Conservation (phyloP, 306 rosid genomes). For the Medicago truncatula region MtrunA17r5.0-ANR NC_053044.1:3919501-3920000, state of each 20-base stretch:
- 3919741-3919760: neutral
- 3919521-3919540: constrained; percentile 22
- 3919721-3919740: neutral
- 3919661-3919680: neutral
- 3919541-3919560: constrained; percentile 28
- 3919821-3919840: neutral
- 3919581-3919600: neutral
- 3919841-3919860: neutral
- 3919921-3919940: neutral
- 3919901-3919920: neutral
- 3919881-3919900: neutral
- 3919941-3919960: neutral
- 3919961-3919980: neutral
- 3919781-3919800: neutral
- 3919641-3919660: neutral
- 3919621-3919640: too few relatives aligned
- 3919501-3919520: constrained; percentile 20
- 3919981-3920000: neutral
- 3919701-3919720: neutral
- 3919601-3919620: neutral
- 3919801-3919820: neutral
- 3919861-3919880: neutral
- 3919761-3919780: neutral
- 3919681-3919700: neutral
- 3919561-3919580: neutral